Percentiles rank a stretch among this genome's conserved stretches.
Conservation (phyloP, 2,329 filamentous ascomycete species). For the Ilyonectria destructans region DNA sequence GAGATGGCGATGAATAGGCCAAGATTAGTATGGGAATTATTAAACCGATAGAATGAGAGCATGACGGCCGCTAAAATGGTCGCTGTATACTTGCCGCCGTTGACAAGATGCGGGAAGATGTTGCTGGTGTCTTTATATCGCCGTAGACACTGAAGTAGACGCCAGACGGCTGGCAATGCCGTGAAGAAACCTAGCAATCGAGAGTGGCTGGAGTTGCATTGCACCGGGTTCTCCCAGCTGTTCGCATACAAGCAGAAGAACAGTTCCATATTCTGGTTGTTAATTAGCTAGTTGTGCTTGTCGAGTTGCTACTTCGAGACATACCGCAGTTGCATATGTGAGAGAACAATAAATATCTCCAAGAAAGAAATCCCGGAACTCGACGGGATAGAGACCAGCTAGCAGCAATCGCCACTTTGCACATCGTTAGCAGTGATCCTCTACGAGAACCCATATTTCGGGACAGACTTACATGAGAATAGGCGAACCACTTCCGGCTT, state of each 20-base stretch:
- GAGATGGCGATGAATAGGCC: conserved; percentile 87
- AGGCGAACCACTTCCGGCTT: conserved; percentile 88
- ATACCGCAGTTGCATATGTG: conserved; percentile 89
- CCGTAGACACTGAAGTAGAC: conserved; percentile 89
- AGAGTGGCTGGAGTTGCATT: conserved; percentile 91
- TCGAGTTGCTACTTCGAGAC: conserved; percentile 55
- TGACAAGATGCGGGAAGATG: conserved; percentile 92
- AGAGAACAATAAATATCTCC: conserved; percentile 98
- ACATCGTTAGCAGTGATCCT: conserved; percentile 26
- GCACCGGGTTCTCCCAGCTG: conserved; percentile 79
- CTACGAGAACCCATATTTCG: rapidly evolving
- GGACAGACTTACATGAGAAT: conserved; percentile 81
- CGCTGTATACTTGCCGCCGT: conserved; percentile 91
- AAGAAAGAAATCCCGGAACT: conserved; percentile 97
- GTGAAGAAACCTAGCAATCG: conserved; percentile 89
- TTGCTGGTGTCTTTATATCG: conserved; percentile 91
- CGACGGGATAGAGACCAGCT: conserved; percentile 91
- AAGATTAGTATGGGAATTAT: conserved; percentile 70
- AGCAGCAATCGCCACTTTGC: conserved; percentile 85
- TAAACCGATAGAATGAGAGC: conserved; percentile 87
- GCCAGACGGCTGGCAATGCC: conserved; percentile 89
- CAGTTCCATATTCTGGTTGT: conserved; percentile 84
- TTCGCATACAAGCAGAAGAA: conserved; percentile 96
- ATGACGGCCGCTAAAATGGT: conserved; percentile 86
- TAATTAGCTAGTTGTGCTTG: conserved; percentile 26